Evolutionary conservation across 768 basidiomycete genomes (phyloP).

Genomic region (Pleurotus djamor): DNA sequence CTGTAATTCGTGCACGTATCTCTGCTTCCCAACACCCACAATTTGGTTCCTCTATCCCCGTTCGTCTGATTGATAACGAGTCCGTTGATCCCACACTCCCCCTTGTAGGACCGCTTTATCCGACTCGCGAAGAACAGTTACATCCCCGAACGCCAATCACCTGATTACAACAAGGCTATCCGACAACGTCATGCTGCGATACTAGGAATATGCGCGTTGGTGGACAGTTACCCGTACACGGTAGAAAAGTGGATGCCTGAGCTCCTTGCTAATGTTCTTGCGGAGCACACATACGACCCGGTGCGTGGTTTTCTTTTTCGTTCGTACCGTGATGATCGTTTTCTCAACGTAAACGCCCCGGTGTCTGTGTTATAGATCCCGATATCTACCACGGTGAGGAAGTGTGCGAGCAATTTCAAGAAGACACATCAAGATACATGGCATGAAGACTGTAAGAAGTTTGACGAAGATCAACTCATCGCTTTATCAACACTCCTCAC

Average conservation of each 20-base stretch:
- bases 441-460: conserved; percentile 86
- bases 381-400: conserved; percentile 80
- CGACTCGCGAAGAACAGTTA: conserved; percentile 66
- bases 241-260: conserved; percentile 94
- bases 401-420: conserved; percentile 78
- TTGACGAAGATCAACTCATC: conserved; percentile 81
- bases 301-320: conserved; percentile 29
- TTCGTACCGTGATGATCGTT: background rate
- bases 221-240: conserved; percentile 95
- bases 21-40: background rate
- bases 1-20: too few species aligned
- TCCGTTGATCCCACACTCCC: conserved; percentile 5
- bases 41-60: background rate
- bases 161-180: conserved; percentile 66
- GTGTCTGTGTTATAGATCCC: conserved; percentile 48
- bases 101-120: conserved; percentile 69
- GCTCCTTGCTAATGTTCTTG: conserved; percentile 73
- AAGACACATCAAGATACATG: conserved; percentile 87
- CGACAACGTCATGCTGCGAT: conserved; percentile 88
- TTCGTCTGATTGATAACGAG: background rate
- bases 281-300: conserved; percentile 86
- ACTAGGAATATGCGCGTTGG: conserved; percentile 88
- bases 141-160: conserved; percentile 62
- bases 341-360: conserved; percentile 11
- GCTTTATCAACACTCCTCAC: conserved; percentile 82